These are phyloP conservation scores for Bacterosira constricta DNA, from an alignment of 108 stramenopile genomes.

Conservation along the genomic window DNA sequence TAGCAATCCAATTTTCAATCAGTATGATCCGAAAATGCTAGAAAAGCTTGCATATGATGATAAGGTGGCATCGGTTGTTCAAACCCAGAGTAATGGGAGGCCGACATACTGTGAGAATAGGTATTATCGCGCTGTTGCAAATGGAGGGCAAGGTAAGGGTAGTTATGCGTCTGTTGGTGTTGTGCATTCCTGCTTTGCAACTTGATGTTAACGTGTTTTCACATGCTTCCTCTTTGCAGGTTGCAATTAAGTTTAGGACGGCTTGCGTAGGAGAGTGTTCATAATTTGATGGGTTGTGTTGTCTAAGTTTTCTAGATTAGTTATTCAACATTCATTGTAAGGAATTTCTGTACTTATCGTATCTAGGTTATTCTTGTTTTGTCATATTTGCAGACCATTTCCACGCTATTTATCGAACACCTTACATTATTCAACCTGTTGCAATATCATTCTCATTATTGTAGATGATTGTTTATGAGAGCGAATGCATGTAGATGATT, in stretches of 20 bases:
- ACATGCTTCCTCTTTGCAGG: not conserved
- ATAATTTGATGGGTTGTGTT: not conserved
- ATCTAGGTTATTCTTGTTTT: too few species aligned
- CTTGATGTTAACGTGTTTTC: not conserved
- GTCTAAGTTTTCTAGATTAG: too few species aligned
- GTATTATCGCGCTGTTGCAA: constrained; percentile 86
- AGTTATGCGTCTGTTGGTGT: not conserved
- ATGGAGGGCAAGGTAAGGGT: constrained; percentile 74
- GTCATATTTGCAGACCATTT: too few species aligned
- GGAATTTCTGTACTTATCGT: not conserved
- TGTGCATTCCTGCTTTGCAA: not conserved
- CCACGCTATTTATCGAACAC: too few species aligned
- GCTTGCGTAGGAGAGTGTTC: not conserved
- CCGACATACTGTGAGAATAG: constrained; percentile 88
- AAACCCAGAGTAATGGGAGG: constrained; percentile 62
- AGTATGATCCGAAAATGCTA: constrained; percentile 85
- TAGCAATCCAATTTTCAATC: constrained; percentile 74
- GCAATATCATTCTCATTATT: too few species aligned
- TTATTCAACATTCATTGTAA: not conserved
- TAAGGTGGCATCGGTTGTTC: constrained; percentile 70
- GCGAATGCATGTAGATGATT: too few species aligned
- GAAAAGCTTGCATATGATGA: constrained; percentile 69
- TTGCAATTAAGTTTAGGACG: constrained; percentile 9
- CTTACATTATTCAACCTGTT: too few species aligned
- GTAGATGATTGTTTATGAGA: too few species aligned